phyloP scores from a whole-genome alignment of 148 eudicot species.

The Spergularia bocconei region DNA sequence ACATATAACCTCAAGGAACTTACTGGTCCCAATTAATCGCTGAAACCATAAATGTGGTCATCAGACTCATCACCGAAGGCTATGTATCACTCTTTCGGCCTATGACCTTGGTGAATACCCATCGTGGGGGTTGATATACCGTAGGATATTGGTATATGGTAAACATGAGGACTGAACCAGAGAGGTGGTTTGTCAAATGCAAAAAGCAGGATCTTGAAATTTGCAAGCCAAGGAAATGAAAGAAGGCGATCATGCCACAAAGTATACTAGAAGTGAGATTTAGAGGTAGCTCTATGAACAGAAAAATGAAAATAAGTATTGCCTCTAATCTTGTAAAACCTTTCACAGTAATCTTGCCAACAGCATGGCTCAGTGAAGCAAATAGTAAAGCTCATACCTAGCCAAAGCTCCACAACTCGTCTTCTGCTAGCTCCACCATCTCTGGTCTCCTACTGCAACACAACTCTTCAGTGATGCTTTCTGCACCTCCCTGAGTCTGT shows the following conservation, averaged over 20 bases:
- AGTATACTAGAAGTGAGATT: slow-evolving; percentile 38
- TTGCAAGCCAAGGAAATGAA: slow-evolving; percentile 53
- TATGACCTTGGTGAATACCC: not conserved
- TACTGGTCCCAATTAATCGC: no score
- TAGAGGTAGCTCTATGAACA: slow-evolving; percentile 40
- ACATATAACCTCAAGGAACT: no score
- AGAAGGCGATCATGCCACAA: slow-evolving; percentile 41
- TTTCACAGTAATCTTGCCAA: slow-evolving; percentile 27
- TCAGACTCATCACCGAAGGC: slow-evolving; percentile 27
- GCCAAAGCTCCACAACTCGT: slow-evolving; percentile 37
- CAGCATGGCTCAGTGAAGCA: slow-evolving; percentile 29
- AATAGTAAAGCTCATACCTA: slow-evolving; percentile 38
- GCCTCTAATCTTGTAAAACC: slow-evolving; percentile 32
- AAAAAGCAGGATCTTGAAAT: slow-evolving; percentile 48
- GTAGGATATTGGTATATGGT: slow-evolving; percentile 35
- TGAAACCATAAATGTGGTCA: slow-evolving; percentile 41
- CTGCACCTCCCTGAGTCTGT: no score
- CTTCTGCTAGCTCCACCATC: slow-evolving; percentile 40
- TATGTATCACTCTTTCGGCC: slow-evolving; percentile 32
- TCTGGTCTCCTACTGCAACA: not conserved
- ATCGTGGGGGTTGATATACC: slow-evolving; percentile 37
- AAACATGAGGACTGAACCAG: slow-evolving; percentile 19
- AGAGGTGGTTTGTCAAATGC: slow-evolving; percentile 45
- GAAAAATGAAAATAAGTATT: slow-evolving; percentile 30
- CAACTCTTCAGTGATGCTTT: no score